Evolutionary conservation across 2,329 filamentous ascomycete genomes (phyloP).

Genomic region (Ophiostoma novo-ulmi): DNA sequence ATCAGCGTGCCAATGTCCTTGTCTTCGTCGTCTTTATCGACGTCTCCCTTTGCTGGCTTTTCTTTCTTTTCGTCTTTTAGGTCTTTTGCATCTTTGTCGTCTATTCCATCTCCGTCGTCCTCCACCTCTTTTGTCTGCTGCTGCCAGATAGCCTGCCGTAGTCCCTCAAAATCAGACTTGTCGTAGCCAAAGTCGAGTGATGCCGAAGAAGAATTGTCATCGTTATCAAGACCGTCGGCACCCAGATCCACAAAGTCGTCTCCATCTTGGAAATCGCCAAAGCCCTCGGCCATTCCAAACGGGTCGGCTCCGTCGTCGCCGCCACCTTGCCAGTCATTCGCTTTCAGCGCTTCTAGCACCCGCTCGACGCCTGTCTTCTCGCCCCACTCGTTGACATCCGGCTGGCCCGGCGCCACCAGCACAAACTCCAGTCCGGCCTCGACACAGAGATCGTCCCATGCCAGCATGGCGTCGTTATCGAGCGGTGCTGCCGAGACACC

Average conservation of each 20-base stretch:
- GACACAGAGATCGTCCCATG: constrained; percentile 58
- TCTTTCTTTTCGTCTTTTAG: constrained; percentile 48
- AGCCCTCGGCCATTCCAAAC: constrained; percentile 25
- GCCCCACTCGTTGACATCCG: constrained; percentile 52
- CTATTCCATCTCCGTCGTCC: background rate
- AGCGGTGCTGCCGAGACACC: constrained; percentile 43
- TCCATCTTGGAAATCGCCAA: constrained; percentile 12
- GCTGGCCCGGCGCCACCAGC: constrained; percentile 40
- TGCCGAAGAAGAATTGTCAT: constrained; percentile 27
- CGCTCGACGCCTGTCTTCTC: constrained; percentile 43
- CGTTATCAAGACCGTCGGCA: constrained; percentile 31
- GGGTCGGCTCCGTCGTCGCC: constrained; percentile 26
- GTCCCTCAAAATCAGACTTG: constrained; percentile 47
- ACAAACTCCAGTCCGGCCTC: constrained; percentile 60
- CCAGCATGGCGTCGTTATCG: constrained; percentile 41
- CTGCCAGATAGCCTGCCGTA: constrained; percentile 50
- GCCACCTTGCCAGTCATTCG: constrained; percentile 55
- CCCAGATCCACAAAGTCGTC: constrained; percentile 32
- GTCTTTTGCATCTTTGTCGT: constrained; percentile 39
- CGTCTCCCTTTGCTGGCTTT: constrained; percentile 25
- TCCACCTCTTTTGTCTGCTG: constrained; percentile 28
- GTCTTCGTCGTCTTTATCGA: constrained; percentile 48
- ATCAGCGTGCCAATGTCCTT: constrained; percentile 60
- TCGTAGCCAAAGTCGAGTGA: constrained; percentile 49
- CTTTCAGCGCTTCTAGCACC: constrained; percentile 56